A percentile compares a stretch with the other conserved stretches of the same genome.
phyloP scores from a whole-genome alignment of 1,284 basidiomycete genomes.

The Termitomyces sp. region DNA sequence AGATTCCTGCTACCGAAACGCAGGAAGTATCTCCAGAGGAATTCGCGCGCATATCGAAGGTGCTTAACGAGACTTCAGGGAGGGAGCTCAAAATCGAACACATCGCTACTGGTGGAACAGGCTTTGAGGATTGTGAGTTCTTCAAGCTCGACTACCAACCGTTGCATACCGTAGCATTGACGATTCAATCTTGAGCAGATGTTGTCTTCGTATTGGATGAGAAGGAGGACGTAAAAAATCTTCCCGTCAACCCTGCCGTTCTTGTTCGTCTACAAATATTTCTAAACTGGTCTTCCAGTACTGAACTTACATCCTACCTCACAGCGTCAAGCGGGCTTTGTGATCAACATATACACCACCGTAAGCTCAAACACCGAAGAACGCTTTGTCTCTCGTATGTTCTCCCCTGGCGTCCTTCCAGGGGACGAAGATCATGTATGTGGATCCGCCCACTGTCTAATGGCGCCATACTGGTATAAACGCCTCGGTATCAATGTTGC shows the following conservation, averaged over 20 bases:
- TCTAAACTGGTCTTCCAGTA: neutral
- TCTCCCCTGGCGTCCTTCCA: constrained; percentile 32
- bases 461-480: constrained; percentile 48
- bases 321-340: constrained; percentile 29
- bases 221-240: constrained; percentile 34
- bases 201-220: constrained; percentile 42
- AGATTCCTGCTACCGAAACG: constrained; percentile 30
- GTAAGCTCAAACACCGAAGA: constrained; percentile 29
- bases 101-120: constrained; percentile 32
- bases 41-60: constrained; percentile 23
- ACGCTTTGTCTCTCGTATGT: constrained; percentile 50
- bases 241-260: constrained; percentile 28
- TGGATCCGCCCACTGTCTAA: constrained; percentile 50
- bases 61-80: constrained; percentile 35
- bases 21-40: constrained; percentile 27
- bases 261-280: constrained; percentile 33
- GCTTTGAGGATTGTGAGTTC: constrained; percentile 29
- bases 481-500: constrained; percentile 31
- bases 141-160: neutral
- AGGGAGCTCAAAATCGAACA: constrained; percentile 32
- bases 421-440: constrained; percentile 55
- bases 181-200: constrained; percentile 15
- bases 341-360: constrained; percentile 37
- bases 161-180: neutral
- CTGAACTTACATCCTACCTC: neutral